Evolutionary conservation across 169 alveolate species (phyloP).

Genomic region (Toxoplasma gondii): DNA sequence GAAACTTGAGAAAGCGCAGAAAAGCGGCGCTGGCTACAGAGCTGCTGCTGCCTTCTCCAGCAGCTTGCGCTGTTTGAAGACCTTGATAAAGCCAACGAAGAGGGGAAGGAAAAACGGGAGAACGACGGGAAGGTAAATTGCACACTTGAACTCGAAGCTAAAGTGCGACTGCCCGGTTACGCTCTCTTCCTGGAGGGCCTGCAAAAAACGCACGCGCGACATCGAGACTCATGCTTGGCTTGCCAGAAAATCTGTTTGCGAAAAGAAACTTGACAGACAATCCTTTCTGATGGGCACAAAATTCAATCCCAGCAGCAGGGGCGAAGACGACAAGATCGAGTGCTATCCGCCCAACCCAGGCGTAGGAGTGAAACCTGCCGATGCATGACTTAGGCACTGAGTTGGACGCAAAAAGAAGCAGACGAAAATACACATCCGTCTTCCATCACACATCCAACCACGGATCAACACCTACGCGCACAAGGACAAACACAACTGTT

Average conservation of each 20-base stretch:
- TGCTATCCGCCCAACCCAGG: too few species aligned
- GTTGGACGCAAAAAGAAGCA: not conserved
- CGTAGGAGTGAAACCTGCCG: not conserved
- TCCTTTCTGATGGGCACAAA: not conserved
- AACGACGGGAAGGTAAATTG: slow-evolving; percentile 7
- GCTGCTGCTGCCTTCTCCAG: not conserved
- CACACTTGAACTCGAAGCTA: slow-evolving; percentile 11
- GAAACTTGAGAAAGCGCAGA: too few species aligned
- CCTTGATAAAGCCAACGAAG: not conserved
- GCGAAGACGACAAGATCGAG: not conserved
- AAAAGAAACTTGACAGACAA: not conserved
- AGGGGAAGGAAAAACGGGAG: slow-evolving; percentile 3
- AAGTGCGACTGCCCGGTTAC: slow-evolving; percentile 22
- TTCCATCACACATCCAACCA: not conserved
- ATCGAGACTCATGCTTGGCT: too few species aligned
- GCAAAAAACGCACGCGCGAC: not conserved
- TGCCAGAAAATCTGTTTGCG: not conserved
- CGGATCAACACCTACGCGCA: too few species aligned
- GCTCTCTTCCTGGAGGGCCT: slow-evolving; percentile 43
- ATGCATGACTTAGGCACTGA: not conserved
- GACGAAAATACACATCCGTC: not conserved
- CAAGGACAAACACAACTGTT: too few species aligned
- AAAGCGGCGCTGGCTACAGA: not conserved
- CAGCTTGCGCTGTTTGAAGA: not conserved
- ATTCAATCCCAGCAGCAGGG: not conserved